phyloP scores from a whole-genome alignment of 371 early-diverging fungal genomes.

The Mortierella sp. region DNA sequence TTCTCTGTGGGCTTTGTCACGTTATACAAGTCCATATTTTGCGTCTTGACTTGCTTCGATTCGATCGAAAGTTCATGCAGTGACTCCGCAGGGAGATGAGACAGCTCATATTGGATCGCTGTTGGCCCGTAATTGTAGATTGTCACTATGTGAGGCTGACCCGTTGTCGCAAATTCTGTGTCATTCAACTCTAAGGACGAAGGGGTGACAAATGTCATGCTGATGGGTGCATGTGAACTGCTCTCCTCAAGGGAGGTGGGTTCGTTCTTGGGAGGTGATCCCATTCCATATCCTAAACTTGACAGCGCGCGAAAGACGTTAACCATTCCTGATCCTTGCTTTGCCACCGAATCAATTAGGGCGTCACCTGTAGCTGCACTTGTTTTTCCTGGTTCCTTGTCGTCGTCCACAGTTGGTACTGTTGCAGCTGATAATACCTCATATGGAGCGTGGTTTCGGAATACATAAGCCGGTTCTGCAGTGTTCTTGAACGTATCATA shows the following conservation, averaged over 20 bases:
- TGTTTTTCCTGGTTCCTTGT: background rate
- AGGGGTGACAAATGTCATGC: slow-evolving; percentile 21
- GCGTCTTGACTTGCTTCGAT: slow-evolving; percentile 13
- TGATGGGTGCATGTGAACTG: slow-evolving; percentile 3
- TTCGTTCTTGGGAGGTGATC: background rate
- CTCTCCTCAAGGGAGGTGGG: background rate
- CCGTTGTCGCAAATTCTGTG: slow-evolving; percentile 7
- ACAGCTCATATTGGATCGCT: slow-evolving; percentile 21
- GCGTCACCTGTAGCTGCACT: background rate
- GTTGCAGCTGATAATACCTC: slow-evolving; percentile 1
- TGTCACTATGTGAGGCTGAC: slow-evolving; percentile 13
- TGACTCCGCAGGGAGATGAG: slow-evolving; percentile 29
- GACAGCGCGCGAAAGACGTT: slow-evolving; percentile 25
- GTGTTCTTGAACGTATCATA: slow-evolving; percentile 28
- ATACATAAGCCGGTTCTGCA: slow-evolving; percentile 23
- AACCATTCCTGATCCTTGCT: slow-evolving; percentile 37
- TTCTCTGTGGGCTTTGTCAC: slow-evolving; percentile 1
- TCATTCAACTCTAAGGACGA: slow-evolving; percentile 38
- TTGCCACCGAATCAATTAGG: slow-evolving; percentile 23
- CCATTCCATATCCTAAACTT: slow-evolving; percentile 13
- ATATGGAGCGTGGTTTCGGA: slow-evolving; percentile 5
- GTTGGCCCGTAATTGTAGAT: slow-evolving; percentile 27
- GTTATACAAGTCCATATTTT: slow-evolving; percentile 14
- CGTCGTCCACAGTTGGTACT: background rate
- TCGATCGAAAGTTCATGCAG: slow-evolving; percentile 36